Percentiles rank a stretch among this genome's conserved stretches.
These are phyloP conservation scores for Pisolithus marmoratus DNA, from an alignment of 768 basidiomycete genomes.

Conservation along the genomic window DNA sequence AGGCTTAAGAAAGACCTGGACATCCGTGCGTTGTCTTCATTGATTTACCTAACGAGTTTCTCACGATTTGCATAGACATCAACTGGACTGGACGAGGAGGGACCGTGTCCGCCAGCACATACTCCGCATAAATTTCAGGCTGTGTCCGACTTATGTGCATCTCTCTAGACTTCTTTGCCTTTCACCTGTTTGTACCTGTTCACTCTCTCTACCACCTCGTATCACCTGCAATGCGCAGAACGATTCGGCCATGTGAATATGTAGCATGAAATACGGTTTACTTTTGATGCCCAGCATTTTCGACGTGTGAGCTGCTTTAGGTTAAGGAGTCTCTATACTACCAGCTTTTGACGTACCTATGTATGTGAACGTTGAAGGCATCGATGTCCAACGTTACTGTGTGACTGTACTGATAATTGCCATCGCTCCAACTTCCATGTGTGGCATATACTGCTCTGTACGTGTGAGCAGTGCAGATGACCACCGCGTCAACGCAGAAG, in stretches of 20 bases:
- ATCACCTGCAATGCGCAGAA: background rate
- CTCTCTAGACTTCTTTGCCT: slow-evolving; percentile 12
- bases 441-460: slow-evolving; percentile 60
- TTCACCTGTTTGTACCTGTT: too few relatives aligned
- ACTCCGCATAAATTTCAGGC: slow-evolving; percentile 50
- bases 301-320: too few relatives aligned
- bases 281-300: too few relatives aligned
- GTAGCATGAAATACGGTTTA: too few relatives aligned
- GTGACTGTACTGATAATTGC: background rate
- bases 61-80: slow-evolving; percentile 52
- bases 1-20: slow-evolving; percentile 76
- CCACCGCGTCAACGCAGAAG: slow-evolving; percentile 2
- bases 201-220: too few relatives aligned
- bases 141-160: slow-evolving; percentile 1
- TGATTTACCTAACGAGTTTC: background rate
- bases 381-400: too few relatives aligned
- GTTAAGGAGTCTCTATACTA: too few relatives aligned
- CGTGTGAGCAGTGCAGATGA: slow-evolving; percentile 10
- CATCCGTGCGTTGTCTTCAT: slow-evolving; percentile 63
- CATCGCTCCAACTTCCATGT: slow-evolving; percentile 41
- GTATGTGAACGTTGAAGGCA: background rate
- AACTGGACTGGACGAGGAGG: slow-evolving; percentile 99
- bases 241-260: too few relatives aligned
- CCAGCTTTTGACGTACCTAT: too few relatives aligned
- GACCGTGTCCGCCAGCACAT: slow-evolving; percentile 85